These are phyloP conservation scores for Pholiota microspora DNA, from an alignment of 768 basidiomycete genomes.

Conservation along the genomic window DNA sequence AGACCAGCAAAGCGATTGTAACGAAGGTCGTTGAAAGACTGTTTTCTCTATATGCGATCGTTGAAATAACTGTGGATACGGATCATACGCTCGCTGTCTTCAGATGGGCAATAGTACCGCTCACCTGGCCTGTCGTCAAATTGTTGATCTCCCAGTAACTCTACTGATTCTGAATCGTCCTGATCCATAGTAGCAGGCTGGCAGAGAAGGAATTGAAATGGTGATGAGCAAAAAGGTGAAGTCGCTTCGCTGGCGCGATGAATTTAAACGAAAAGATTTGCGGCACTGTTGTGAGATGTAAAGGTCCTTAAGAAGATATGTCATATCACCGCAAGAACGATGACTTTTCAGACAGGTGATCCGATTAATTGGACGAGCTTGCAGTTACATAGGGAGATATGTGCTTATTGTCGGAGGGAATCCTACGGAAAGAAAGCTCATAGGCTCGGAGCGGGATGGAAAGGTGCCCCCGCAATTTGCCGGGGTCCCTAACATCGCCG, in stretches of 20 bases:
- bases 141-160: constrained; percentile 14
- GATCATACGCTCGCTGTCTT: too few species aligned
- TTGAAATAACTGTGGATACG: background rate
- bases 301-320: too few species aligned
- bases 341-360: background rate
- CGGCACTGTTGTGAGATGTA: too few species aligned
- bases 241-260: too few species aligned
- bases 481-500: background rate
- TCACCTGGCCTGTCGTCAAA: constrained; percentile 8
- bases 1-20: constrained; percentile 12
- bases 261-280: too few species aligned
- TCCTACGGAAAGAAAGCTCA: background rate
- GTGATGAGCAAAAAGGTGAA: too few species aligned
- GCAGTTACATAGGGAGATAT: background rate
- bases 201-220: too few species aligned
- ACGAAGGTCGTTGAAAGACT: constrained; percentile 2
- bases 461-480: background rate
- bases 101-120: background rate
- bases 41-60: background rate
- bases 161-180: constrained; percentile 14
- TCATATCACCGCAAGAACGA: too few species aligned
- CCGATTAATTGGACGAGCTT: background rate
- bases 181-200: constrained; percentile 9
- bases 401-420: too few species aligned
- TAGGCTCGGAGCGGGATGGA: background rate